A percentile compares a stretch with the other conserved stretches of the same genome.
phyloP scores from a whole-genome alignment of 331 rosid genomes.

The Erythrophleum ivorense region DNA sequence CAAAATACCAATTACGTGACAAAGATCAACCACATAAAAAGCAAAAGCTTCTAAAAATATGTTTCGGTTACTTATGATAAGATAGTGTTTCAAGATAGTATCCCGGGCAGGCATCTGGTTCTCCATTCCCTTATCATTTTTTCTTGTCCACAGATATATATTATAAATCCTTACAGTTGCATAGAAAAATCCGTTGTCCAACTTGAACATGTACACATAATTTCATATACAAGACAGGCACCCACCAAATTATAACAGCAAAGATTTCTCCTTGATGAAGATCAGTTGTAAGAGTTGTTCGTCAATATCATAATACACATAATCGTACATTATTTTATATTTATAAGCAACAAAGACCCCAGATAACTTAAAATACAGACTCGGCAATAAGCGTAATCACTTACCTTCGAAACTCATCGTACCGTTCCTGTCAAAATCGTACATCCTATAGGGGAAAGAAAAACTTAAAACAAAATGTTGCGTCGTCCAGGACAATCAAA shows the following conservation, averaged over 20 bases:
- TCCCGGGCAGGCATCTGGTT: background rate
- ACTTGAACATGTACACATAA: background rate
- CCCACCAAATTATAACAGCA: background rate
- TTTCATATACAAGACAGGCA: background rate
- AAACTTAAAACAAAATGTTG: background rate
- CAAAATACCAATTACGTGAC: constrained; percentile 6
- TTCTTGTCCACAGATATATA: background rate
- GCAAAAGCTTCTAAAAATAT: constrained; percentile 8
- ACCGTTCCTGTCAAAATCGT: constrained; percentile 91
- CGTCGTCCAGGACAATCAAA: background rate
- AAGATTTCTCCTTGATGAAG: background rate
- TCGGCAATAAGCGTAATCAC: background rate
- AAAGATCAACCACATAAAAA: background rate
- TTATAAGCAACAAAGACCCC: background rate
- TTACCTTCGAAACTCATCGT: constrained; percentile 85
- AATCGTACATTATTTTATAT: background rate
- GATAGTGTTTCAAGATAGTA: background rate
- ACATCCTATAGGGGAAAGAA: constrained; percentile 59
- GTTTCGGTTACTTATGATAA: background rate
- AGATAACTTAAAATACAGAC: background rate
- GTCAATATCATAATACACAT: background rate
- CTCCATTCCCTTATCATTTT: background rate
- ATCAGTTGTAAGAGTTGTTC: background rate
- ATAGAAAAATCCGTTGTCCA: background rate
- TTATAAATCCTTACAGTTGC: background rate